Evolutionary conservation across 345 rosid species (phyloP), one percentile per base, ranked within the genome.

Genomic region (Populus pruinosa): DNA sequence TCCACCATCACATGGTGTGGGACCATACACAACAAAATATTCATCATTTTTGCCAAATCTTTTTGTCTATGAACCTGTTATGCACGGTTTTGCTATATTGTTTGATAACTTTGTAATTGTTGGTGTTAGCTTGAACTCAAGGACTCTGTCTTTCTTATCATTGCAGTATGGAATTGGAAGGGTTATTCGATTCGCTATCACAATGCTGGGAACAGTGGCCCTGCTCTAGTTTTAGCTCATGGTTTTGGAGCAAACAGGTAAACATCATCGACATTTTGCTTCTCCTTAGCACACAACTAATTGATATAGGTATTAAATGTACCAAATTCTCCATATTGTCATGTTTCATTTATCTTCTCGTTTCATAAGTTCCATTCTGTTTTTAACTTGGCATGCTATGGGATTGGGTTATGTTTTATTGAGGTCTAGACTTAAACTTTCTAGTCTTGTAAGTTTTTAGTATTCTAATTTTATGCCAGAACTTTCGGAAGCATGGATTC

Each of bases 181-280:
- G 96, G 94, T 56, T 91, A 93, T 73, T 89, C 97, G 13, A 90
- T 91, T 61, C 93, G 93, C 79, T 95, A 93, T 79, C 97, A 93
- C 68, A 81, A 81, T 76, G 84, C 92, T 33, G 98, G 99, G 70
- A 85, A 75, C 68, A 80, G 77, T 64, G 98, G 99, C 50, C 98
- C 98, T 72, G 93, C 98, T 23, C 81, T 93, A 39, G 92, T 95
- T 80, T 85, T 95, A 74, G 83, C 93, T 76, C 98, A 93, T 84
- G 97, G 98, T 65, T 95, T 93, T 79, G 98, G 99, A 87, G 96
- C 99, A 81, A 93, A 93, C 97, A 95, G 97, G 98, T 91, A 87
- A 62, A 83, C 87, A 82, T 82, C 84, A 78, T 82, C 88, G 82
- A 79, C 81, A 85, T 82, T 84, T 87, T 80, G 87, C 85, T 88